Percentiles rank a stretch among this genome's conserved stretches.
These are phyloP conservation scores for Aspergillus vadensis DNA, from an alignment of 2,329 filamentous ascomycete species.

Conservation along the genomic window DNA sequence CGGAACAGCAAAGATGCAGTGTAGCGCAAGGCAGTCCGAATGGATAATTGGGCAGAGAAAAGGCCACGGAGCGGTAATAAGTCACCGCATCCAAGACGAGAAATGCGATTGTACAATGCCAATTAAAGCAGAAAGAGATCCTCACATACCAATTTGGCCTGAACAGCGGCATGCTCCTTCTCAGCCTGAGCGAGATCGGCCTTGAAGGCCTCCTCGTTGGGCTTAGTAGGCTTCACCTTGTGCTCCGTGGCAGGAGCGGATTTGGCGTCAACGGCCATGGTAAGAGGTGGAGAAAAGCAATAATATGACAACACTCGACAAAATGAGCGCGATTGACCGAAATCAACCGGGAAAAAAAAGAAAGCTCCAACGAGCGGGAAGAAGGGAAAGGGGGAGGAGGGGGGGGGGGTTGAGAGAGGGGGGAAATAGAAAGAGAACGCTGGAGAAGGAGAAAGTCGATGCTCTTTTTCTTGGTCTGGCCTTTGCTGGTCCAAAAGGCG, in stretches of 20 bases:
- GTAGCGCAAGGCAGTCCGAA: background rate
- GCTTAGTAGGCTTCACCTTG: constrained; percentile 72
- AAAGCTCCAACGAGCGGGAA: constrained; percentile 7
- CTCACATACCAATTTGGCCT: constrained; percentile 64
- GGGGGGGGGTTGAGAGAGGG: constrained; percentile 1
- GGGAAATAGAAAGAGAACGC: constrained; percentile 7
- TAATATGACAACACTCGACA: constrained; percentile 10
- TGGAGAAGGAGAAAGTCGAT: constrained; percentile 7
- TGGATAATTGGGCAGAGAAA: background rate
- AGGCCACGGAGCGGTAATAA: constrained; percentile 4
- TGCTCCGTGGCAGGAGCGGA: constrained; percentile 39
- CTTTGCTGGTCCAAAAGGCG: constrained; percentile 20
- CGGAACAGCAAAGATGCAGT: background rate
- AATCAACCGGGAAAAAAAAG: constrained; percentile 8
- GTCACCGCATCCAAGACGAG: constrained; percentile 1
- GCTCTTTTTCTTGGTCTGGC: constrained; percentile 20
- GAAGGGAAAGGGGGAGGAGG: constrained; percentile 2
- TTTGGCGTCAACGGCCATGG: constrained; percentile 39
- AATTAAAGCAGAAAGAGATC: constrained; percentile 4
- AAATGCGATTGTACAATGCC: constrained; percentile 7
- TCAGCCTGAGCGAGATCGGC: constrained; percentile 75
- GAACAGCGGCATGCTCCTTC: constrained; percentile 78
- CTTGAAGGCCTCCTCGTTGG: constrained; percentile 84
- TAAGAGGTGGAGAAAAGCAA: constrained; percentile 10
- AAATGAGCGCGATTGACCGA: constrained; percentile 12